Percentiles rank a stretch among this genome's conserved stretches.
These are phyloP conservation scores for Apiospora saccharicola DNA, from an alignment of 2,329 filamentous ascomycete genomes.

Conservation along the genomic window DNA sequence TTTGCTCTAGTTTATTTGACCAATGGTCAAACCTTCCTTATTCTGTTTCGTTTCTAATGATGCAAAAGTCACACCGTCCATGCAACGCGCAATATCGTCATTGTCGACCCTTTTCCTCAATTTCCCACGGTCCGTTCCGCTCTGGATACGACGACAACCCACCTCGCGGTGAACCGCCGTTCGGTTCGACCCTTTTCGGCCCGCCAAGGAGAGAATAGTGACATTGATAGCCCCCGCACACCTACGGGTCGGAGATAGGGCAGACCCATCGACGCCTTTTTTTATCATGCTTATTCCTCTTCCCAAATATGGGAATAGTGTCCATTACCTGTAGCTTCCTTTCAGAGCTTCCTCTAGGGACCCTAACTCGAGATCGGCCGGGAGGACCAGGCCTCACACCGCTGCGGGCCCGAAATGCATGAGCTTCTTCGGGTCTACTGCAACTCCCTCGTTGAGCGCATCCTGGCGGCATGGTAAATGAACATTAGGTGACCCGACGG, in stretches of 20 bases:
- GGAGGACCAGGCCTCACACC: background rate
- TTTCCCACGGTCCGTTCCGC: slow-evolving; percentile 6
- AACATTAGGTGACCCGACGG: background rate
- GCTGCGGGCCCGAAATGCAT: background rate
- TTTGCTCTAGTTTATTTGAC: background rate
- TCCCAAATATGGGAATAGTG: background rate
- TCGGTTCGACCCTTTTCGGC: background rate
- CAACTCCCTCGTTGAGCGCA: background rate
- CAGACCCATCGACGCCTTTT: background rate
- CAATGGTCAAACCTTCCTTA: background rate
- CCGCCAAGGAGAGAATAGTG: background rate
- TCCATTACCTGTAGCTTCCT: background rate
- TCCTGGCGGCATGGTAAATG: background rate
- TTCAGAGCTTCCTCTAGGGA: background rate
- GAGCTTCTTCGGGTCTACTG: background rate
- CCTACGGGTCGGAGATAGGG: background rate
- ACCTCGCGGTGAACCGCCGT: background rate
- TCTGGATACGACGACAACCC: background rate
- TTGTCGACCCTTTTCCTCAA: background rate
- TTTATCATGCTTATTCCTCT: background rate
- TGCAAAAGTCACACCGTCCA: background rate
- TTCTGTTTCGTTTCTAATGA: background rate
- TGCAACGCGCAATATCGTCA: background rate
- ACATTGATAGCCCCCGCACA: background rate
- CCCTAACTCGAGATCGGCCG: background rate